Percentiles rank a stretch among this genome's conserved stretches.
phyloP scores from a whole-genome alignment of 306 rosid genomes.

The Rubus parviflorus region DNA sequence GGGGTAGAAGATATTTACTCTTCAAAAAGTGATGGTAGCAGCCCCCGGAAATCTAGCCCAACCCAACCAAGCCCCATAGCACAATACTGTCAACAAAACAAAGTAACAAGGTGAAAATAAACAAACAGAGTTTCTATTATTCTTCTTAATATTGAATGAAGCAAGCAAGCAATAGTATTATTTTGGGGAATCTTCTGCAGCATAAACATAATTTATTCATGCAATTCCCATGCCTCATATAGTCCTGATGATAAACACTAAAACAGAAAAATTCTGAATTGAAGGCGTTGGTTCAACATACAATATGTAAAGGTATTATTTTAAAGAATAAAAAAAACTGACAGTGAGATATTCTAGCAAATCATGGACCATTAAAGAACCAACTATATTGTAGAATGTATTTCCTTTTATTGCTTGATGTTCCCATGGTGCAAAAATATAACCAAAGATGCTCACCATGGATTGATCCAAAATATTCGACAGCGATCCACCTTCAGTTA shows the following conservation, averaged over 20 bases:
- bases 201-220: slow-evolving; percentile 7
- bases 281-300: neutral
- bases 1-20: slow-evolving; percentile 50
- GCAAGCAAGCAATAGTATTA: neutral
- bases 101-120: slow-evolving; percentile 25
- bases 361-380: neutral
- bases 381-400: neutral
- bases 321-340: neutral
- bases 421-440: neutral
- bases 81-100: slow-evolving; percentile 71
- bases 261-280: neutral
- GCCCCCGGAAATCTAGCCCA: slow-evolving; percentile 93
- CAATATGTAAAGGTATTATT: neutral
- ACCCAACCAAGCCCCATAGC: slow-evolving; percentile 99
- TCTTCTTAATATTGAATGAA: neutral
- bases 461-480: slow-evolving; percentile 95
- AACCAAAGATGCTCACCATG: slow-evolving; percentile 67
- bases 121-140: slow-evolving; percentile 19
- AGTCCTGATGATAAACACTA: neutral
- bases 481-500: slow-evolving; percentile 89
- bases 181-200: neutral
- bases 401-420: neutral
- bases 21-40: slow-evolving; percentile 96
- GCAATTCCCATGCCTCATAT: neutral
- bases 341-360: too few relatives aligned